Conservation (phyloP, 345 rosid genomes). For the Camelina sativa region DNA sequence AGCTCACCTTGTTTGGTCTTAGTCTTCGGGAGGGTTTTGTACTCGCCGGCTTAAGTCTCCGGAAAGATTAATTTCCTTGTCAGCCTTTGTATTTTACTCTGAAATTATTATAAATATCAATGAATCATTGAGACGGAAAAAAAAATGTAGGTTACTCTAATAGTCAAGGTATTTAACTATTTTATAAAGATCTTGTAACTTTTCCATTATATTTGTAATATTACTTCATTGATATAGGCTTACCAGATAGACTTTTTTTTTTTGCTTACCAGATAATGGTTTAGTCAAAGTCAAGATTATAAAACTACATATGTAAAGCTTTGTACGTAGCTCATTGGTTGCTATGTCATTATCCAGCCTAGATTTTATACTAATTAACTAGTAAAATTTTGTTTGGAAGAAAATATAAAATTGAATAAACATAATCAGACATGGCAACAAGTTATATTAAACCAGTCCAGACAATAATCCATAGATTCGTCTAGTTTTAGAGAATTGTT, state of each 20-base stretch:
- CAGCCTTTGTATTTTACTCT: too few species aligned
- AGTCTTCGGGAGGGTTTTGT: too few species aligned
- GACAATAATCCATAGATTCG: background rate
- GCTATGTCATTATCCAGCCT: slow-evolving; percentile 7
- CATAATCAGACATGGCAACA: background rate
- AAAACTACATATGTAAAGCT: background rate
- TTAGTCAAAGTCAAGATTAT: slow-evolving; percentile 1
- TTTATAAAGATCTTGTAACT: background rate
- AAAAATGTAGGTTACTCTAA: too few species aligned
- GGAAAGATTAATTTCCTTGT: too few species aligned
- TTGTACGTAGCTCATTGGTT: slow-evolving; percentile 2
- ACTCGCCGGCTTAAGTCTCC: too few species aligned
- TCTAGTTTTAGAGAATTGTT: background rate
- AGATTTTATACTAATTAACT: background rate
- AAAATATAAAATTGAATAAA: background rate
- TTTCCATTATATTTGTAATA: background rate
- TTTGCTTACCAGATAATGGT: background rate
- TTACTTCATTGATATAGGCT: slow-evolving; percentile 4
- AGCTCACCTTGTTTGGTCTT: too few species aligned
- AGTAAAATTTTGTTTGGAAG: background rate
- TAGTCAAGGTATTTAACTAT: too few species aligned
- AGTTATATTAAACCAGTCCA: background rate
- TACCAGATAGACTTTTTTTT: background rate
- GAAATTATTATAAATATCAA: too few species aligned
- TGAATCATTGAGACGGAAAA: too few species aligned